Evolutionary conservation across 306 rosid genomes (phyloP).

Genomic region (Oxytropis ochrocephala): DNA sequence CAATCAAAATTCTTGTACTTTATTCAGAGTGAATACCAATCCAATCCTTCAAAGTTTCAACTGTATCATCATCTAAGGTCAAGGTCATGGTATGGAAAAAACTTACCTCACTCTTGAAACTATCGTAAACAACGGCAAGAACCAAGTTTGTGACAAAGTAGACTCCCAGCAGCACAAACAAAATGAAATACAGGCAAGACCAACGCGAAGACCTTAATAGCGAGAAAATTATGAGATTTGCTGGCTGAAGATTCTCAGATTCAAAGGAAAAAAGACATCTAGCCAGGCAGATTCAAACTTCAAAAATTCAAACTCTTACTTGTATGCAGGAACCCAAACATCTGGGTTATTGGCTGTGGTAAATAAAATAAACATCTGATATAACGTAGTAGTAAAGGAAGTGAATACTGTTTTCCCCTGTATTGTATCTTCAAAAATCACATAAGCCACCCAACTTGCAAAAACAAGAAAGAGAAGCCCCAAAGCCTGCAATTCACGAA

Average conservation of each 20-base stretch:
- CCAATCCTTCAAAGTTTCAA: not conserved
- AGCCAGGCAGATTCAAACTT: slow-evolving; percentile 10
- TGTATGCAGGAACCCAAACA: slow-evolving; percentile 99
- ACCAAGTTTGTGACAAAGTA: slow-evolving; percentile 91
- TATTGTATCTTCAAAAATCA: slow-evolving; percentile 86
- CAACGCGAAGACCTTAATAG: slow-evolving; percentile 82
- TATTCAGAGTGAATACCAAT: not conserved
- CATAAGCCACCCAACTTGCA: slow-evolving; percentile 92
- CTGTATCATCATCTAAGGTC: not conserved
- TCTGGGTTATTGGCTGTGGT: slow-evolving; percentile 93
- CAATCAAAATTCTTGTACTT: not conserved
- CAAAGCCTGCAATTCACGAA: slow-evolving; percentile 64
- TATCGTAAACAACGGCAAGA: slow-evolving; percentile 94
- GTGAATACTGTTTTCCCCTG: slow-evolving; percentile 77
- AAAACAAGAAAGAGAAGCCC: slow-evolving; percentile 84
- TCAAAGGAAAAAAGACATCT: slow-evolving; percentile 16
- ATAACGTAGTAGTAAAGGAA: slow-evolving; percentile 70
- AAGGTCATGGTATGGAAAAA: not conserved
- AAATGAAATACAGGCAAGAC: slow-evolving; percentile 70
- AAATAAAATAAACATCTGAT: slow-evolving; percentile 81
- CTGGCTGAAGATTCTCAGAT: not conserved
- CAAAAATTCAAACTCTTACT: slow-evolving; percentile 46
- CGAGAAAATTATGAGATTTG: slow-evolving; percentile 25
- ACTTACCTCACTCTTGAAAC: slow-evolving; percentile 88
- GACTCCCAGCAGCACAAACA: slow-evolving; percentile 89